Percentiles rank a stretch among this genome's conserved stretches.
These are phyloP conservation scores for Zygoascus biomembranicola DNA, from an alignment of 805 yeast genomes.

Conservation along the genomic window DNA sequence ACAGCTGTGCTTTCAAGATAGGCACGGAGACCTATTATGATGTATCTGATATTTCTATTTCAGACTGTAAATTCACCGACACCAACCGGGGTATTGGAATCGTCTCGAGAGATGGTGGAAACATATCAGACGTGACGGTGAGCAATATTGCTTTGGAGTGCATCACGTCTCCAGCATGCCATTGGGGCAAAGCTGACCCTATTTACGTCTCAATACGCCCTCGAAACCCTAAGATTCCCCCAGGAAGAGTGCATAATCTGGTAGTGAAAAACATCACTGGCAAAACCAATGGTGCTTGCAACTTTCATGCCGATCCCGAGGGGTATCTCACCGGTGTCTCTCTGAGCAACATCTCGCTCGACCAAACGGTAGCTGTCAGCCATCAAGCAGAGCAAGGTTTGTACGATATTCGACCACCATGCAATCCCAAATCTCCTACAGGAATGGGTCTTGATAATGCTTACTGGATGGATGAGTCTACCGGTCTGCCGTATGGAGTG, in stretches of 20 bases:
- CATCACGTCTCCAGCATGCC: neutral
- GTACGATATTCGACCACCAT: slow-evolving; percentile 7
- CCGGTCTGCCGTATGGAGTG: slow-evolving; percentile 2
- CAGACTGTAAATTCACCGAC: neutral
- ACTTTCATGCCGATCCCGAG: neutral
- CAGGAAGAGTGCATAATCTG: slow-evolving; percentile 1
- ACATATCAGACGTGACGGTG: neutral
- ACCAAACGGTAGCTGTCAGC: neutral
- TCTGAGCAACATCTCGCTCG: neutral
- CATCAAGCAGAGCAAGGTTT: neutral
- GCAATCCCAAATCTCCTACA: slow-evolving; percentile 2
- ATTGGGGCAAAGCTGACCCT: slow-evolving; percentile 8
- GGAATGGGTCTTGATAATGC: slow-evolving; percentile 4
- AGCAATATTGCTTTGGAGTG: slow-evolving; percentile 1
- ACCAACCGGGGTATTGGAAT: slow-evolving; percentile 4
- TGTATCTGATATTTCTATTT: neutral
- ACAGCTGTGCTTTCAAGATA: slow-evolving; percentile 4
- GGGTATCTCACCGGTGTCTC: neutral
- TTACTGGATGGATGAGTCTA: neutral
- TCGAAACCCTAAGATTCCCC: neutral
- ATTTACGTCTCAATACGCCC: slow-evolving; percentile 1
- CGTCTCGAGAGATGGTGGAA: slow-evolving; percentile 4
- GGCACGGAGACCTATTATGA: slow-evolving; percentile 6
- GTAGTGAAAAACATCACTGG: neutral
- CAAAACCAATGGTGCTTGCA: slow-evolving; percentile 2